These are phyloP conservation scores for Mucor velutinosus DNA, from an alignment of 371 early-diverging fungal species.

Conservation along the genomic window DNA sequence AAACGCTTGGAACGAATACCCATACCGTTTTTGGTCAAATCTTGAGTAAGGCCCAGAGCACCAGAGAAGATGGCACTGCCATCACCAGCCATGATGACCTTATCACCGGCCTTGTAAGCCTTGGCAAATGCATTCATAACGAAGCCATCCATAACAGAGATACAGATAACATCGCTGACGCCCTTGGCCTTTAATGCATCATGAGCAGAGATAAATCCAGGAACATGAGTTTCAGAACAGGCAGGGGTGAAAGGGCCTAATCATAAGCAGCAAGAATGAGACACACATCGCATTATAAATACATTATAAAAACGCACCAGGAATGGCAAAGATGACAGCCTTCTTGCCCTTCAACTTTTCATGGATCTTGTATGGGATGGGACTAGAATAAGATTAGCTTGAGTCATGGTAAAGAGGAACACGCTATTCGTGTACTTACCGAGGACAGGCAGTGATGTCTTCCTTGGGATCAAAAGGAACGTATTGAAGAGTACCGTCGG, in stretches of 20 bases:
- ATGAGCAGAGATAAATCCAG: slow-evolving; percentile 54
- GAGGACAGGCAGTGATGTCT: slow-evolving; percentile 32
- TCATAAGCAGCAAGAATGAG: background rate
- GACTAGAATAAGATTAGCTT: slow-evolving; percentile 2
- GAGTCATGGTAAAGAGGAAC: no score
- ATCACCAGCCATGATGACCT: slow-evolving; percentile 73
- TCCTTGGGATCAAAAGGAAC: slow-evolving; percentile 35
- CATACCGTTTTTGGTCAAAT: slow-evolving; percentile 41
- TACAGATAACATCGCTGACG: slow-evolving; percentile 60
- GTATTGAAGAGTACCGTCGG: slow-evolving; percentile 33
- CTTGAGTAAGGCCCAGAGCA: slow-evolving; percentile 64
- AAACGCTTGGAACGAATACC: slow-evolving; percentile 57
- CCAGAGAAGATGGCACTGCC: slow-evolving; percentile 63
- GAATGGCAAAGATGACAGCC: slow-evolving; percentile 76
- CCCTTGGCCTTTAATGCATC: slow-evolving; percentile 66
- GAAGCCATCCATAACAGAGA: slow-evolving; percentile 59
- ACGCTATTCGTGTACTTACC: slow-evolving; percentile 9
- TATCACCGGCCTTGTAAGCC: slow-evolving; percentile 51
- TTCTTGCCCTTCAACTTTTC: slow-evolving; percentile 70
- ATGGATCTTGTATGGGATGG: slow-evolving; percentile 43
- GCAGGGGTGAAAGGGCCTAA: slow-evolving; percentile 68
- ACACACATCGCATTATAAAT: background rate
- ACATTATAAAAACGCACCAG: slow-evolving; percentile 33
- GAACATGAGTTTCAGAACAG: slow-evolving; percentile 73
- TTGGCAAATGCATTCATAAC: slow-evolving; percentile 81